Evolutionary conservation across 129 eudicot species (phyloP).

Genomic region (Rutidosis leptorrhynchoides): DNA sequence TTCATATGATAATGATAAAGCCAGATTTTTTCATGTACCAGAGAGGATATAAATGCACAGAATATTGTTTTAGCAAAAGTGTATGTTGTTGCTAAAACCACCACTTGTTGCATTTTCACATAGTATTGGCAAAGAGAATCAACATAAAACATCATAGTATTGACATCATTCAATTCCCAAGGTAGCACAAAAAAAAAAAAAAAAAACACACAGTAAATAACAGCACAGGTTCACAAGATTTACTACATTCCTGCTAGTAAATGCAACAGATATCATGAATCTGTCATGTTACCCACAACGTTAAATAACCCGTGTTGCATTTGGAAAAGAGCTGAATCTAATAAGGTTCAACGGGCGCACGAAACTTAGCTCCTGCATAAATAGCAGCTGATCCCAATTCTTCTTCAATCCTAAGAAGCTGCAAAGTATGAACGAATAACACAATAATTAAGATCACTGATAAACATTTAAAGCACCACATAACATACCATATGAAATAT

Average conservation of each 20-base stretch:
- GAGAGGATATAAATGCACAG: too few species aligned
- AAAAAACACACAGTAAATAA: not conserved
- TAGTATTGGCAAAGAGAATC: too few species aligned
- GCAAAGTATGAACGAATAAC: slow-evolving; percentile 11
- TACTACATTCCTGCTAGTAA: not conserved
- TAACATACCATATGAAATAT: not conserved
- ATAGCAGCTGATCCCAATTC: slow-evolving; percentile 46
- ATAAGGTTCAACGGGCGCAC: slow-evolving; percentile 50
- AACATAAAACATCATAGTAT: not conserved
- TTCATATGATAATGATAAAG: too few species aligned
- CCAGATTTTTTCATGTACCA: too few species aligned
- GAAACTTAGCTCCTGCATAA: slow-evolving; percentile 47
- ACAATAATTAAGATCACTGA: not conserved
- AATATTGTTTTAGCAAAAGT: too few species aligned
- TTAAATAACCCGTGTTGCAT: not conserved
- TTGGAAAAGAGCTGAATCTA: slow-evolving; percentile 2
- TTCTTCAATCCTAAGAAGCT: slow-evolving; percentile 55
- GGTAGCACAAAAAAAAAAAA: not conserved
- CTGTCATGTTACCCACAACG: not conserved
- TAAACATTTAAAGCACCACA: not conserved
- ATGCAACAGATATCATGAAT: not conserved
- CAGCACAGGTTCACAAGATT: not conserved
- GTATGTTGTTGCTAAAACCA: too few species aligned
- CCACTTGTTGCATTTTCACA: too few species aligned
- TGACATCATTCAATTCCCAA: not conserved